phyloP scores from a whole-genome alignment of 495 filamentous ascomycete genomes.

The Penicillium canariense region DNA sequence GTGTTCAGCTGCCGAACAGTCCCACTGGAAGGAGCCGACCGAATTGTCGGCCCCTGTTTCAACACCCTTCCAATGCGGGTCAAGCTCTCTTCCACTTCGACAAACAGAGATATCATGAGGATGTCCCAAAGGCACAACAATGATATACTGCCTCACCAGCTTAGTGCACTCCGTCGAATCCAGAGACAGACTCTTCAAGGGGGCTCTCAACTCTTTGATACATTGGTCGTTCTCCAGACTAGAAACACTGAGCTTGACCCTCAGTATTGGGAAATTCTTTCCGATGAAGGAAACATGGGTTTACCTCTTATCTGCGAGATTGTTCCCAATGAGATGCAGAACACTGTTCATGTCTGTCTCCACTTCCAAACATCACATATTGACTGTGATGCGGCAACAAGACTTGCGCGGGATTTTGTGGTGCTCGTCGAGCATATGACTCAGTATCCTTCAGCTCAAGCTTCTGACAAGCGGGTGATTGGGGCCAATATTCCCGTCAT shows the following conservation, averaged over 20 bases:
- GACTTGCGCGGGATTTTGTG: constrained; percentile 50
- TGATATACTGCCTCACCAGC: constrained; percentile 59
- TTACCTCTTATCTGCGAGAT: constrained; percentile 70
- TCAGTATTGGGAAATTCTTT: constrained; percentile 60
- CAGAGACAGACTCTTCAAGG: constrained; percentile 48
- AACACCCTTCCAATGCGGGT: constrained; percentile 75
- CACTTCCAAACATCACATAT: constrained; percentile 39
- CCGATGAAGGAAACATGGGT: constrained; percentile 75
- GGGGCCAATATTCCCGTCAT: constrained; percentile 4
- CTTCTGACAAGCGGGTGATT: constrained; percentile 22
- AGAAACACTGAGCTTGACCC: constrained; percentile 47
- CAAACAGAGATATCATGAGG: constrained; percentile 51
- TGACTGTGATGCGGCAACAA: constrained; percentile 30
- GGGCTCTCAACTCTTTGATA: constrained; percentile 63
- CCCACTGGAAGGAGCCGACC: constrained; percentile 59
- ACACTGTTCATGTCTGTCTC: constrained; percentile 33
- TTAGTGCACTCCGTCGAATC: constrained; percentile 61
- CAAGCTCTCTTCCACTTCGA: constrained; percentile 37
- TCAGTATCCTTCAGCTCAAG: constrained; percentile 34
- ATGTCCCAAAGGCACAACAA: constrained; percentile 56
- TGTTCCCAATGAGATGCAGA: constrained; percentile 46
- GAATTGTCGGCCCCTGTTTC: constrained; percentile 77
- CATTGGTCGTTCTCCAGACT: constrained; percentile 70
- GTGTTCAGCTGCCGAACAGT: constrained; percentile 72
- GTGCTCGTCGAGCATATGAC: constrained; percentile 41